These are phyloP conservation scores for Medicago lupulina DNA, from an alignment of 306 rosid species.

Conservation along the genomic window DNA sequence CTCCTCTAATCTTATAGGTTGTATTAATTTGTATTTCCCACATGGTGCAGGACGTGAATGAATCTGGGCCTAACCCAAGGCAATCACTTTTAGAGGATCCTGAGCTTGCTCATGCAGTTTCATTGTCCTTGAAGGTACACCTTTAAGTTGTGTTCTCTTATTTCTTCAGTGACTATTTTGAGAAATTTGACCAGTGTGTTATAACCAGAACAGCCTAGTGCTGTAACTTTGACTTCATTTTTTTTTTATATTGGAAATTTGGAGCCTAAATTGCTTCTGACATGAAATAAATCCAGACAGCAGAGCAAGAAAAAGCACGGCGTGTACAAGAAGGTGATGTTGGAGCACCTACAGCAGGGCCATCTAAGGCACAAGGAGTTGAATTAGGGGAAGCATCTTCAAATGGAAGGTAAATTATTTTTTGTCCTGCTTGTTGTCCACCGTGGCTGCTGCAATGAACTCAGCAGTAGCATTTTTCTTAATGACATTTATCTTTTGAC, in stretches of 20 bases:
- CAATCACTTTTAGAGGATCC: constrained; percentile 66
- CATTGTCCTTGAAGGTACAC: constrained; percentile 78
- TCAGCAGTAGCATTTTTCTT: constrained; percentile 28
- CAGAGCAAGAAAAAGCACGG: constrained; percentile 71
- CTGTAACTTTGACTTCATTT: constrained; percentile 24
- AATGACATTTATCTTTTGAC: background rate
- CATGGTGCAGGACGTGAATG: constrained; percentile 61
- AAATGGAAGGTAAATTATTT: constrained; percentile 70
- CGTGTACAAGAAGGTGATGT: constrained; percentile 56
- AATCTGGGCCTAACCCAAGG: constrained; percentile 56
- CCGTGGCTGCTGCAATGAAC: constrained; percentile 16
- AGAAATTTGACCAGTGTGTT: background rate
- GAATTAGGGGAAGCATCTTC: constrained; percentile 56
- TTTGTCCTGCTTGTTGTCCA: constrained; percentile 9
- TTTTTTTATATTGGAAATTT: constrained; percentile 40
- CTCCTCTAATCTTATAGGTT: background rate
- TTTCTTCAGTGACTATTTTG: background rate
- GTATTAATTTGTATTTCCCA: constrained; percentile 38
- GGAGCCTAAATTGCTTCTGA: constrained; percentile 44
- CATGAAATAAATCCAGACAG: constrained; percentile 63
- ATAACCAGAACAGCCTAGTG: constrained; percentile 11
- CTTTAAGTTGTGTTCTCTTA: constrained; percentile 2
- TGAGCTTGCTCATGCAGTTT: constrained; percentile 85
- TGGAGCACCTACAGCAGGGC: constrained; percentile 46
- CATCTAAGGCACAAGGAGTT: constrained; percentile 59